Evolutionary conservation across 768 basidiomycete species (phyloP).

Genomic region (Tylopilus plumbeoviolaceoides): DNA sequence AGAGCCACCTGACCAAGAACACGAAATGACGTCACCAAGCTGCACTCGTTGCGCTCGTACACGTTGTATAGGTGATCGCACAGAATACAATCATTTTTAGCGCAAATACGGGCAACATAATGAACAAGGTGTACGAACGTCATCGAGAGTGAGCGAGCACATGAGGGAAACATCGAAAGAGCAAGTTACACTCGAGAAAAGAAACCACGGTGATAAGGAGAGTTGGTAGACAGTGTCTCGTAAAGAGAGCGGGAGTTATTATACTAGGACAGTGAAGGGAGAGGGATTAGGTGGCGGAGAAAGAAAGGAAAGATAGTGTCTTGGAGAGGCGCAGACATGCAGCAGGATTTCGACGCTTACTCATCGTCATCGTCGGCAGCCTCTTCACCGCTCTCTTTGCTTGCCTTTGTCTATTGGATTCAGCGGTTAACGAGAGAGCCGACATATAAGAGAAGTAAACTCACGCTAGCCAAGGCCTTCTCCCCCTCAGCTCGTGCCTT

Average conservation of each 20-base stretch:
- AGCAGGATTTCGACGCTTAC: constrained; percentile 16
- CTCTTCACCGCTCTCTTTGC: constrained; percentile 37
- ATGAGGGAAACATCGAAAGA: constrained; percentile 21
- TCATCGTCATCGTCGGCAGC: constrained; percentile 41
- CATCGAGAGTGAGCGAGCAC: constrained; percentile 18
- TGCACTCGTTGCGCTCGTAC: no score
- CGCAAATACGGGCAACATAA: constrained; percentile 29
- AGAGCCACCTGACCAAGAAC: constrained; percentile 11
- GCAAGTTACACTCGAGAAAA: constrained; percentile 20
- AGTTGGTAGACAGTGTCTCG: constrained; percentile 30
- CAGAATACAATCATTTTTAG: constrained; percentile 30
- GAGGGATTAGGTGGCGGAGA: constrained; percentile 18
- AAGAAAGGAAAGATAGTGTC: constrained; percentile 7
- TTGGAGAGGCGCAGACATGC: constrained; percentile 17
- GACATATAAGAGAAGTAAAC: constrained; percentile 11
- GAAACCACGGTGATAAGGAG: constrained; percentile 10
- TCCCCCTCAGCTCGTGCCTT: constrained; percentile 85
- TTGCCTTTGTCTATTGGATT: constrained; percentile 25
- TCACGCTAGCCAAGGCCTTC: constrained; percentile 47
- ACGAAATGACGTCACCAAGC: background rate
- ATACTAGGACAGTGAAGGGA: constrained; percentile 15
- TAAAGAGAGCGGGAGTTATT: constrained; percentile 12
- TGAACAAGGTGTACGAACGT: constrained; percentile 20
- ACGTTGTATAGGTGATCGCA: constrained; percentile 15
- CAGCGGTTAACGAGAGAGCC: background rate